These are phyloP conservation scores for Falciphora oryzae DNA, from an alignment of 2,329 filamentous ascomycete species.

Conservation along the genomic window DNA sequence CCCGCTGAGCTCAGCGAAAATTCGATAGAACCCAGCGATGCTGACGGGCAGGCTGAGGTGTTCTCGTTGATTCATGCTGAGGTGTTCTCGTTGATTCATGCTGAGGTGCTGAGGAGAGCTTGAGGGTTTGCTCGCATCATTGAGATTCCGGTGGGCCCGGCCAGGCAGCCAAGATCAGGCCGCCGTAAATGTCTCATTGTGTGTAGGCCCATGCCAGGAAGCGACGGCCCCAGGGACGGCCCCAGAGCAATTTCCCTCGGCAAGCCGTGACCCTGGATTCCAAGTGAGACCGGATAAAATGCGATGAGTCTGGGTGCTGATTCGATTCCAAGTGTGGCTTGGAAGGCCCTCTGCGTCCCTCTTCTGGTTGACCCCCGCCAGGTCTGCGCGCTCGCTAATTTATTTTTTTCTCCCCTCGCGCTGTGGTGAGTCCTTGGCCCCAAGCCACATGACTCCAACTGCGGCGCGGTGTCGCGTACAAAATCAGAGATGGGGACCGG, in stretches of 20 bases:
- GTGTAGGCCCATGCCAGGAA: background rate
- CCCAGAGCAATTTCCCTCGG: background rate
- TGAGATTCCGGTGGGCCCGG: no score
- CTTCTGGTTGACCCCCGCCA: no score
- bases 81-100: background rate
- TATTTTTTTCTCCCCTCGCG: no score
- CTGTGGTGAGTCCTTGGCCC: background rate
- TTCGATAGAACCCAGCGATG: background rate
- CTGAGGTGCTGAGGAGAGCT: background rate
- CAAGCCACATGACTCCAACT: background rate
- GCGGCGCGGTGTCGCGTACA: background rate
- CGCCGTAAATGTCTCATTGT: no score
- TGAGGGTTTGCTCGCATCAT: background rate
- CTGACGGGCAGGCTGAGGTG: no score
- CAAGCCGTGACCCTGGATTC: no score
- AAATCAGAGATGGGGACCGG: background rate
- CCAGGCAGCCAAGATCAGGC: background rate
- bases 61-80: background rate
- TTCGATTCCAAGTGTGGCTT: background rate
- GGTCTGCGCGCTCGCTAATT: no score
- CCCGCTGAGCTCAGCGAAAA: background rate
- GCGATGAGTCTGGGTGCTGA: no score
- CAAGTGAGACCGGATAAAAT: no score
- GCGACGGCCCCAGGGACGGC: background rate
- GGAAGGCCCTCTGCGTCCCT: no score